Evolutionary conservation across 2,329 filamentous ascomycete genomes (phyloP), one percentile per base, ranked within the genome.

Genomic region (Biscogniauxia sp.): DNA sequence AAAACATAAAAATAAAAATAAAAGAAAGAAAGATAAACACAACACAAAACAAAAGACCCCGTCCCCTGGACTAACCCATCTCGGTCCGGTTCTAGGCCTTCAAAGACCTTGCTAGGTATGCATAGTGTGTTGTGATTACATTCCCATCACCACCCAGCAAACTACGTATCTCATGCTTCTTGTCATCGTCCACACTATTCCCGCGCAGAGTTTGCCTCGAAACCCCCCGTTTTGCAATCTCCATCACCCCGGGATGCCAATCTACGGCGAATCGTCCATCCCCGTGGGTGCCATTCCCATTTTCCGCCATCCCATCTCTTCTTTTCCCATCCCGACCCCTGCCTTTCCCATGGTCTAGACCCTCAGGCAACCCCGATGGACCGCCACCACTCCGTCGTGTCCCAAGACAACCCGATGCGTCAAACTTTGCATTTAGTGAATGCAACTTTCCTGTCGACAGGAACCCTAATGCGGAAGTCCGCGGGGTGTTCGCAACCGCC

Each of bases 41-140:
- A 23, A 17, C 1, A 51, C n/a, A 51, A 8, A 51, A 20, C 51
- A 23, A n/a, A 5, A 52, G 11, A 13, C 7, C 19, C 19, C 51
- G 32, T 20, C 32, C 45, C 49, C 26, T 56, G 20, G 32, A 62
- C 68, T 71, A 64, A 71, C 64, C 54, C 17, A 28, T 61, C 53
- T 61, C 20, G 54, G 23, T 37, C 52, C 20, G 17, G 60, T 68
- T 70, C 69, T 70, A 74, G 72, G 71, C 72, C 65, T 73, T 72
- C 60, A 66, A 63, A 61, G 70, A 73, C 60, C 69, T 74, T 60
- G 68, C 70, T 55, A 73, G 68, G 72, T 73, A 70, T 61, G 70
- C 69, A 55, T 54, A 23, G 32, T 56, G 37, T n/a, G 11, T 17
- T 7, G 20, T 25, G 52, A 8, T 25, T 54, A 25, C 52, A 53